Evolutionary conservation across 306 rosid genomes (phyloP).

Genomic region (Cucumis sativus): Cucumber_9930_V3 NC_026656.2:7323501-7324000

Average conservation of each 20-base stretch:
- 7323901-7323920: background rate
- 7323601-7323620: background rate
- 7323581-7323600: background rate
- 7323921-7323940: background rate
- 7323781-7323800: slow-evolving; percentile 50
- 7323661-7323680: background rate
- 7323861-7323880: background rate
- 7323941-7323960: background rate
- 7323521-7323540: background rate
- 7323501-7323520: background rate
- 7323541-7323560: background rate
- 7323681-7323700: slow-evolving; percentile 43
- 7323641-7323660: background rate
- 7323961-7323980: background rate
- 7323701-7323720: slow-evolving; percentile 42
- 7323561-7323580: background rate
- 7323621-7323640: background rate
- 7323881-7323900: background rate
- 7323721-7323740: slow-evolving; percentile 29
- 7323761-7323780: slow-evolving; percentile 37
- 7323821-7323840: slow-evolving; percentile 69
- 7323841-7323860: slow-evolving; percentile 26
- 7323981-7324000: background rate
- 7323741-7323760: slow-evolving; percentile 57
- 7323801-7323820: slow-evolving; percentile 62